These are phyloP conservation scores for Candida cerambycidarum DNA, from an alignment of 805 yeast species.

Conservation along the genomic window DNA sequence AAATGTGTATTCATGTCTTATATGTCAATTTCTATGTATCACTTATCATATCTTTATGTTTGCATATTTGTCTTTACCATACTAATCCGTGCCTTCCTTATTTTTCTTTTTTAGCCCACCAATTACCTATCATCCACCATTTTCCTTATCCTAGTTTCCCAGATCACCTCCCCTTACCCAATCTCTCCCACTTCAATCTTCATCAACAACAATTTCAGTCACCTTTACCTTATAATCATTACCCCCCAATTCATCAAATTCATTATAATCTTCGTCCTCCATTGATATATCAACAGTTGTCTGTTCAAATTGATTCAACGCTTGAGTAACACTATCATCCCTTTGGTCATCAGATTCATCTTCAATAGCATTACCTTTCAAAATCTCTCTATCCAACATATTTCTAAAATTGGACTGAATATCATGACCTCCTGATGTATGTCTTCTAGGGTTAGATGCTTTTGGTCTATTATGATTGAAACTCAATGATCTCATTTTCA, in stretches of 20 bases:
- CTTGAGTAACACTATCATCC: conserved; percentile 9
- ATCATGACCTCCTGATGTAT: conserved; percentile 12
- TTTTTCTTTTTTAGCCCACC: too few species aligned
- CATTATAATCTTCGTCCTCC: conserved; percentile 14
- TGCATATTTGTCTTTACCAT: too few species aligned
- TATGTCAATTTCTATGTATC: too few species aligned
- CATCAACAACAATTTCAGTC: conserved; percentile 40
- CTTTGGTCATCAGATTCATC: conserved; percentile 15
- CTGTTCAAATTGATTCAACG: conserved; percentile 12
- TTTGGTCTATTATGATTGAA: conserved; percentile 16
- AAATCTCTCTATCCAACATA: conserved; percentile 3
- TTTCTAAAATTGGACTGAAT: conserved; percentile 6
- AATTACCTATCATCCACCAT: too few species aligned
- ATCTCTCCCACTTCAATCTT: conserved; percentile 24
- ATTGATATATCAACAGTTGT: conserved; percentile 14
- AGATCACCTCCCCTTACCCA: too few species aligned
- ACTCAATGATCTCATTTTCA: conserved; percentile 26
- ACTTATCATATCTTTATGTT: too few species aligned
- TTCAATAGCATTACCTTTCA: conserved; percentile 19
- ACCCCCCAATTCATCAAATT: conserved; percentile 12
- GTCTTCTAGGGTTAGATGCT: conserved; percentile 10
- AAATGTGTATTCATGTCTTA: too few species aligned
- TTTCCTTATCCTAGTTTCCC: too few species aligned
- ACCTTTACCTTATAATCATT: conserved; percentile 38
- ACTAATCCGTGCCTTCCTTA: too few species aligned